Evolutionary conservation across 2,329 filamentous ascomycete genomes (phyloP).

Genomic region (Sclerotinia trifoliorum): DNA sequence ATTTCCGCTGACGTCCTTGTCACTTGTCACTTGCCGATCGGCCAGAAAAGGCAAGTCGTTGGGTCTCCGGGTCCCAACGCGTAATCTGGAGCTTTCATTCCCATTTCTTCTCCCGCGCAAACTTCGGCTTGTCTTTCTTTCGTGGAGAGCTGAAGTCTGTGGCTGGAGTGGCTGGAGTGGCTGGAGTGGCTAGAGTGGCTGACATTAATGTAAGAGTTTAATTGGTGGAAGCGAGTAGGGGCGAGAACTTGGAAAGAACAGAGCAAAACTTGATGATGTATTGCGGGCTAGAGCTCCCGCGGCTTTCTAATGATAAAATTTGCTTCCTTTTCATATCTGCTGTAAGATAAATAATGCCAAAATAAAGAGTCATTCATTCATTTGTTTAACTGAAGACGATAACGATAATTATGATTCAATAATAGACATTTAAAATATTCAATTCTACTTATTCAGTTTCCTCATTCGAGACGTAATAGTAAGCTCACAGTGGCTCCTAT

Average conservation of each 20-base stretch:
- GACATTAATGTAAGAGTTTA: background rate
- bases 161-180: constrained; percentile 1
- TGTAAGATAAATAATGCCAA: background rate
- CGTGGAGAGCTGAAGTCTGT: background rate
- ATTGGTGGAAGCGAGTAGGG: background rate
- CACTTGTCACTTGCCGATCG: background rate
- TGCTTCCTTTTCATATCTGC: background rate
- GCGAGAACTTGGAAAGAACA: constrained; percentile 4
- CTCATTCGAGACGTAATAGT: background rate
- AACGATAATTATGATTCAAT: background rate
- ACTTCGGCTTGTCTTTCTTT: background rate
- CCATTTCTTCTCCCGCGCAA: background rate
- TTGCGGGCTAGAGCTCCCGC: constrained; percentile 7
- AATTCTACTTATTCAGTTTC: background rate
- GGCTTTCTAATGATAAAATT: constrained; percentile 11
- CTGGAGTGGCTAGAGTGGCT: background rate
- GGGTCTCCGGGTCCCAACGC: background rate
- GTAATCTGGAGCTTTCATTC: too few relatives aligned
- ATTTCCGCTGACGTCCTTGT: background rate
- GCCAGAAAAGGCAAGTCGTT: background rate
- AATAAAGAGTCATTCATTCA: background rate
- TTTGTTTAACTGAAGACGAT: background rate
- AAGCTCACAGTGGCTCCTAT: background rate
- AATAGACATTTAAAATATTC: constrained; percentile 1
- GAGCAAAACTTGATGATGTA: constrained; percentile 5